Base-by-base conservation (phyloP, 768 basidiomycete species). In the Russula earlei region DNA sequence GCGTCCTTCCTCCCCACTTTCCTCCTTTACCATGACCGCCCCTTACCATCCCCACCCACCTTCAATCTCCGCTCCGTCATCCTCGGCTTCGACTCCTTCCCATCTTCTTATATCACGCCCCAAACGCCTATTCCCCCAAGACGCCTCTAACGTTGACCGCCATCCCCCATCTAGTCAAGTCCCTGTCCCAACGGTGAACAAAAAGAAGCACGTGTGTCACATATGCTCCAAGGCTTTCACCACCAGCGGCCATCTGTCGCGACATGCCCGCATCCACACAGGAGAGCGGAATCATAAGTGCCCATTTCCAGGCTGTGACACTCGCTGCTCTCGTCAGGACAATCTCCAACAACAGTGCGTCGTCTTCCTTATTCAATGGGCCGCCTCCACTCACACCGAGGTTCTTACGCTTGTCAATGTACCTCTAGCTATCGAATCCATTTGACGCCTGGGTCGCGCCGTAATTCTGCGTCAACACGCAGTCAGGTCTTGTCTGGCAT, bases 231-330 rank as follows among this genome's bases (percentile, higher is more conserved):
- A 88, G 42, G 78, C 80, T 1, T 94, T 94, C 70, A 90, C 89
- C 52, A 94, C 91, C 24, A 85, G 84, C 58, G 92, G 91, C 17
- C 91, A 94, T 68, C 78, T 94, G 19, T 87, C 91, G 0, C 80
- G 91, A 45, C 91, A 94, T 66, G 77, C 85, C n/a, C 76, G 90
- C 53, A 85, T 92, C 12, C 91, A 94, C 71, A 94, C 91, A 15
- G 91, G 91, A 38, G 91, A 93, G 65, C 78, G 89, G 59, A 92
- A 93, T 70, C 89, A 93, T 73, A 87, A 83, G 57, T 95, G 91
- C 66, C 91, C 92, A 33, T 94, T 91, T 72, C 91, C 92, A n/a
- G 91, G 91, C 22, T 95, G 91, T 68, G 88, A 92, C 64, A 93
- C 91, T 1, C 78, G 87, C 17, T 94, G 92, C 62, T 91, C 88